phyloP scores from a whole-genome alignment of 2,329 filamentous ascomycete genomes.

The Huntiella omanensis region DNA sequence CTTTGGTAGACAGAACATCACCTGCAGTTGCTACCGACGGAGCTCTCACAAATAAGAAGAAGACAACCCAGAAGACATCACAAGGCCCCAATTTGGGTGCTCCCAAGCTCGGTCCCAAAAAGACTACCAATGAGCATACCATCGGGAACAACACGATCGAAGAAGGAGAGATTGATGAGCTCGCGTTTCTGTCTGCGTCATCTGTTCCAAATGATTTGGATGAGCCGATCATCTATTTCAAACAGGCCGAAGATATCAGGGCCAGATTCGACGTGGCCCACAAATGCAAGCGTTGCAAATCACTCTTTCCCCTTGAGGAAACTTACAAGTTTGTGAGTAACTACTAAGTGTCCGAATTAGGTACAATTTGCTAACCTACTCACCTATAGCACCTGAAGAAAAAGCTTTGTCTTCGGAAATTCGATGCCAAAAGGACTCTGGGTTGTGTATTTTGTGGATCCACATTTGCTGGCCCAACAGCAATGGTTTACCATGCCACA shows the following conservation, averaged over 20 bases:
- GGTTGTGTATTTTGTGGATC: conserved; percentile 22
- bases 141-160: neutral
- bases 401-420: conserved; percentile 17
- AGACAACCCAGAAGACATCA: too few relatives aligned
- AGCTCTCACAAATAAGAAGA: too few relatives aligned
- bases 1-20: too few relatives aligned
- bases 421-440: conserved; percentile 14
- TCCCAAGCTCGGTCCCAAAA: neutral
- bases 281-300: conserved; percentile 12
- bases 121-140: neutral
- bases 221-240: neutral
- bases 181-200: too few relatives aligned
- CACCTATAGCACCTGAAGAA: conserved; percentile 19
- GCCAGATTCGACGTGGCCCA: neutral
- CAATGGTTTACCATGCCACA: conserved; percentile 26
- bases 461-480: conserved; percentile 23
- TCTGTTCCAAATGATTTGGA: neutral
- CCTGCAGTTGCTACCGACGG: too few relatives aligned
- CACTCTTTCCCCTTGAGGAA: conserved; percentile 9
- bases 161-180: too few relatives aligned
- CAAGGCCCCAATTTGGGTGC: too few relatives aligned
- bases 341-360: neutral
- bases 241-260: neutral
- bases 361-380: conserved; percentile 9
- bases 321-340: conserved; percentile 12